Evolutionary conservation across 345 rosid species (phyloP).

Genomic region (Acer campestre): DNA sequence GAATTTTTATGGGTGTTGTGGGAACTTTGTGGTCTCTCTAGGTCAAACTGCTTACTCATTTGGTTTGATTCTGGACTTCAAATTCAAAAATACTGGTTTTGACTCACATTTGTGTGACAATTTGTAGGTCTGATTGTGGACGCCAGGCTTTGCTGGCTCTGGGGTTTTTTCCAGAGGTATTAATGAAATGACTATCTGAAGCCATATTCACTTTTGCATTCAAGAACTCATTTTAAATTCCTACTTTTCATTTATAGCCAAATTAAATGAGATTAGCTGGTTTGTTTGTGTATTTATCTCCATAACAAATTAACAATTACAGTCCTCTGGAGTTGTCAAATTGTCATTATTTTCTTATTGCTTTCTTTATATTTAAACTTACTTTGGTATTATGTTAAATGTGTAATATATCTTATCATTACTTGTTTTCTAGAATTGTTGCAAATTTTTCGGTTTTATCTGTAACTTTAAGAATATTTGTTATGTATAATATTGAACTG

Average conservation of each 20-base stretch:
- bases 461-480: background rate
- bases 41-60: slow-evolving; percentile 40
- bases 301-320: background rate
- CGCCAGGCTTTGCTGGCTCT: slow-evolving; percentile 85
- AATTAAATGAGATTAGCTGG: slow-evolving; percentile 15
- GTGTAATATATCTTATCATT: background rate
- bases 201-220: background rate
- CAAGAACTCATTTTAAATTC: slow-evolving; percentile 3
- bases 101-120: slow-evolving; percentile 20
- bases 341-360: background rate
- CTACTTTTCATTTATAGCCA: slow-evolving; percentile 11
- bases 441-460: background rate
- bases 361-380: background rate
- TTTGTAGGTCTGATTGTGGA: slow-evolving; percentile 90
- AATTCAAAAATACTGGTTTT: slow-evolving; percentile 16
- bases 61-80: slow-evolving; percentile 10
- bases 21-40: slow-evolving; percentile 95
- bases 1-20: slow-evolving; percentile 95
- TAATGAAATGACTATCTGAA: slow-evolving; percentile 2
- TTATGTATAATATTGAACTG: background rate
- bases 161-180: slow-evolving; percentile 90
- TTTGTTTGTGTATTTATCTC: slow-evolving; percentile 16
- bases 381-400: background rate
- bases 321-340: background rate
- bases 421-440: background rate